phyloP scores from a whole-genome alignment of 495 filamentous ascomycete species.

The Penicillium cataractarum region DNA sequence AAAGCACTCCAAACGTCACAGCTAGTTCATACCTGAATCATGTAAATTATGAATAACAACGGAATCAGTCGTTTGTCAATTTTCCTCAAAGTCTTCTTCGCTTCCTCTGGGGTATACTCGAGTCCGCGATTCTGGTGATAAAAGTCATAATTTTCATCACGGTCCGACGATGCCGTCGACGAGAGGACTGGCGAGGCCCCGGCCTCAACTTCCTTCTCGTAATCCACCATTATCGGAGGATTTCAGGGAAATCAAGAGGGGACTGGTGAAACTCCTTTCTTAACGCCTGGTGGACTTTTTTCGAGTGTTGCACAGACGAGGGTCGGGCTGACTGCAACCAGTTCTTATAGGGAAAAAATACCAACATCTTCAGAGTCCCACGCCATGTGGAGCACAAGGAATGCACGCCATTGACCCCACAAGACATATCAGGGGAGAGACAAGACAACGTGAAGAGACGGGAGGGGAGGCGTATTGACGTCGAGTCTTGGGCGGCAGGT shows the following conservation, averaged over 20 bases:
- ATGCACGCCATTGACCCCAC: slow-evolving; percentile 6
- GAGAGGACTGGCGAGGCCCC: slow-evolving; percentile 13
- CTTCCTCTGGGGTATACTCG: slow-evolving; percentile 50
- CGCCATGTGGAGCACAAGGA: neutral
- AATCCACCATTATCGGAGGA: slow-evolving; percentile 6
- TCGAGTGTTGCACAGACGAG: neutral
- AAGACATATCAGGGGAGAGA: neutral
- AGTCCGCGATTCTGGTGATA: slow-evolving; percentile 26
- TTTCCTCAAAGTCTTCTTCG: slow-evolving; percentile 53
- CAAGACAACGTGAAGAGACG: neutral
- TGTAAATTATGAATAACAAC: slow-evolving; percentile 58
- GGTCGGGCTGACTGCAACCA: neutral
- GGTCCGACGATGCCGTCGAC: slow-evolving; percentile 19
- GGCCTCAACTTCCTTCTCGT: slow-evolving; percentile 24
- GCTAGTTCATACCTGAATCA: slow-evolving; percentile 35
- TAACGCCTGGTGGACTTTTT: neutral
- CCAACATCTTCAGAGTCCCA: neutral
- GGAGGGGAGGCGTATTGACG: neutral
- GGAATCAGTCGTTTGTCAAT: slow-evolving; percentile 60
- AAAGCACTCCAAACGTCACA: neutral
- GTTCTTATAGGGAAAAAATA: neutral
- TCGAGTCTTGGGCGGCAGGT: neutral
- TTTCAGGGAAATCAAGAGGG: too few relatives aligned
- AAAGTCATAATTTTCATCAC: slow-evolving; percentile 33
- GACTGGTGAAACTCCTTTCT: neutral